Percentiles rank a stretch among this genome's conserved stretches.
Evolutionary conservation across 108 stramenopile genomes (phyloP).

Genomic region (Cyclostephanos tholiformis): DNA sequence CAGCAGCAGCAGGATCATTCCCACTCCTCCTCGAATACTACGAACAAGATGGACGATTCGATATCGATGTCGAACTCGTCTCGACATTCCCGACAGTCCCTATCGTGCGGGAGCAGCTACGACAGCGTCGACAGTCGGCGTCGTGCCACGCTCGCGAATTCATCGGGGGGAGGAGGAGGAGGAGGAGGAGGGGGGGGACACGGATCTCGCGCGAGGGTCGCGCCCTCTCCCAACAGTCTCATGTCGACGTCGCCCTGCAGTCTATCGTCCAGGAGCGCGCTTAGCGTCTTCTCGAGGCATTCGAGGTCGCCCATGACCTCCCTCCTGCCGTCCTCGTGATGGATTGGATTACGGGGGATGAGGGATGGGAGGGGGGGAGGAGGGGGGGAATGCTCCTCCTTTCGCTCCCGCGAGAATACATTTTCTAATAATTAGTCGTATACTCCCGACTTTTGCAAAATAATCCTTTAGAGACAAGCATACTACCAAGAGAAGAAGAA

Average conservation of each 20-base stretch:
- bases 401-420: too few relatives aligned
- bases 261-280: slow-evolving; percentile 33
- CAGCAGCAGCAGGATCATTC: too few relatives aligned
- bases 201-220: slow-evolving; percentile 21
- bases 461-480: too few relatives aligned
- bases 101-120: slow-evolving; percentile 33
- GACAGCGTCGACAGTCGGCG: slow-evolving; percentile 29
- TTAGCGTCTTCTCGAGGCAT: slow-evolving; percentile 26
- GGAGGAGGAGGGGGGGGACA: slow-evolving; percentile 14
- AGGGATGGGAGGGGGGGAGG: neutral
- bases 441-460: too few relatives aligned
- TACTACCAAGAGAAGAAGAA: too few relatives aligned
- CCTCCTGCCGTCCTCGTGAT: slow-evolving; percentile 15
- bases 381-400: slow-evolving; percentile 48
- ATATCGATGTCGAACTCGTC: slow-evolving; percentile 27
- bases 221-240: slow-evolving; percentile 12
- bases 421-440: too few relatives aligned
- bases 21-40: too few relatives aligned
- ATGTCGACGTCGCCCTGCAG: slow-evolving; percentile 41
- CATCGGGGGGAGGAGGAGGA: neutral
- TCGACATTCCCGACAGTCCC: slow-evolving; percentile 28
- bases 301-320: slow-evolving; percentile 33
- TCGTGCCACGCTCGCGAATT: neutral
- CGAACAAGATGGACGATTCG: slow-evolving; percentile 11
- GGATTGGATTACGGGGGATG: neutral